These are phyloP conservation scores for Phanerochaete carnosa DNA, from an alignment of 768 basidiomycete species.

Conservation along the genomic window DNA sequence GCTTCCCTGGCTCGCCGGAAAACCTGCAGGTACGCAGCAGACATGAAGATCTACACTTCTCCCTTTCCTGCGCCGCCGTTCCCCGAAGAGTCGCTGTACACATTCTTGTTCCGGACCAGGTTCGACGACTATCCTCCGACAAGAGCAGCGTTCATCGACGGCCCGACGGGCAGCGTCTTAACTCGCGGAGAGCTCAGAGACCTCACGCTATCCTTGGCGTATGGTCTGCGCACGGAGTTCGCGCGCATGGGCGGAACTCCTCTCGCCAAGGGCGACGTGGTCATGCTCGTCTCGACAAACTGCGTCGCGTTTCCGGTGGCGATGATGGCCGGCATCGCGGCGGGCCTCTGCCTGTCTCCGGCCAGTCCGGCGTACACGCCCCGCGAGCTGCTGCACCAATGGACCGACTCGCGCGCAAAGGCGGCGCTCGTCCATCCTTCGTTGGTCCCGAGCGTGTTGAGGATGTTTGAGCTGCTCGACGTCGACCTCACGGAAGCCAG, in stretches of 20 bases:
- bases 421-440: constrained; percentile 63
- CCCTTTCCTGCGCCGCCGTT: constrained; percentile 37
- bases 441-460: constrained; percentile 48
- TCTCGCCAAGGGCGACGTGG: constrained; percentile 45
- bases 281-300: constrained; percentile 70
- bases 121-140: constrained; percentile 16
- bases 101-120: constrained; percentile 40
- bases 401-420: constrained; percentile 60
- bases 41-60: constrained; percentile 44
- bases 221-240: constrained; percentile 45
- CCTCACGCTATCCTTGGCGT: constrained; percentile 54
- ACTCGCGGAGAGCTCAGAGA: constrained; percentile 52
- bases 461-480: constrained; percentile 53
- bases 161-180: constrained; percentile 49
- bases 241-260: constrained; percentile 16
- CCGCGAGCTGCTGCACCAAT: constrained; percentile 69
- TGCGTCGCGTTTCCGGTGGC: constrained; percentile 52
- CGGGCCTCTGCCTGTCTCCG: constrained; percentile 64
- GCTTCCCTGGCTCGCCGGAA: too few relatives aligned
- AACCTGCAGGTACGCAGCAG: not conserved
- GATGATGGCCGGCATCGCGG: constrained; percentile 49
- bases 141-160: constrained; percentile 63
- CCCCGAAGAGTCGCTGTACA: constrained; percentile 42
- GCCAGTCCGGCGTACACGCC: constrained; percentile 71
- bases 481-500: constrained; percentile 45